phyloP scores from a whole-genome alignment of 805 yeast species.

The Nakazawaea ambrosiae region DNA sequence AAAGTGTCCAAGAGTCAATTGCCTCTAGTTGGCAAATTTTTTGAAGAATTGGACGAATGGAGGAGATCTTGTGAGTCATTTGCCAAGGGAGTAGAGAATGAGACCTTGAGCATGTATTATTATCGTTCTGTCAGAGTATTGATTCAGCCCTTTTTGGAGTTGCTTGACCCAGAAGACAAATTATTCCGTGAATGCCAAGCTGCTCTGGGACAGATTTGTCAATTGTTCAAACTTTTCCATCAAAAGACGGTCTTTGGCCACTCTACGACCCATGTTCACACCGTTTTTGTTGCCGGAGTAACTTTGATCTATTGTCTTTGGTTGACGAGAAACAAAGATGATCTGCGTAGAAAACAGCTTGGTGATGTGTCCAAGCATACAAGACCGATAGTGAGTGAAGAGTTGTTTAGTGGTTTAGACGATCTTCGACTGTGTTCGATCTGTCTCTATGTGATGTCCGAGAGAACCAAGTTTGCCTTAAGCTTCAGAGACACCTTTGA shows the following conservation, averaged over 20 bases:
- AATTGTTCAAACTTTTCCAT: conserved; percentile 54
- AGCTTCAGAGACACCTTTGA: conserved; percentile 64
- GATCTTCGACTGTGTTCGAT: conserved; percentile 61
- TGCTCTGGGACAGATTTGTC: conserved; percentile 67
- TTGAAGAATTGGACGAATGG: conserved; percentile 53
- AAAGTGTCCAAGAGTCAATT: conserved; percentile 31
- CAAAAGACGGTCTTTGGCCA: conserved; percentile 57
- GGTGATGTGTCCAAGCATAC: conserved; percentile 58
- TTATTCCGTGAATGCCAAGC: conserved; percentile 62
- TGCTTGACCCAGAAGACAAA: conserved; percentile 52
- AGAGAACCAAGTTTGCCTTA: conserved; percentile 54
- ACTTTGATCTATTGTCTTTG: conserved; percentile 61
- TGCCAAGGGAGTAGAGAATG: conserved; percentile 45
- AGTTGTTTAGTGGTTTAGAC: conserved; percentile 48
- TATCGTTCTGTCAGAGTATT: conserved; percentile 52
- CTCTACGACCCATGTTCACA: conserved; percentile 60
- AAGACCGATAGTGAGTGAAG: conserved; percentile 48
- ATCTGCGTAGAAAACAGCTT: conserved; percentile 42
- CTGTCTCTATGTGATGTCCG: conserved; percentile 59
- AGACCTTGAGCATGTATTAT: conserved; percentile 51
- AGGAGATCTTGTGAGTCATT: conserved; percentile 43
- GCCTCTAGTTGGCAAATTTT: conserved; percentile 42
- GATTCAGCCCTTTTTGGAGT: conserved; percentile 58
- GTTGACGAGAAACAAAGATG: conserved; percentile 57
- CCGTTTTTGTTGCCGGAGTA: conserved; percentile 63